A percentile compares a stretch with the other conserved stretches of the same genome.
Evolutionary conservation across 1,284 basidiomycete species (phyloP).

Genomic region (Coniophora puteana): DNA sequence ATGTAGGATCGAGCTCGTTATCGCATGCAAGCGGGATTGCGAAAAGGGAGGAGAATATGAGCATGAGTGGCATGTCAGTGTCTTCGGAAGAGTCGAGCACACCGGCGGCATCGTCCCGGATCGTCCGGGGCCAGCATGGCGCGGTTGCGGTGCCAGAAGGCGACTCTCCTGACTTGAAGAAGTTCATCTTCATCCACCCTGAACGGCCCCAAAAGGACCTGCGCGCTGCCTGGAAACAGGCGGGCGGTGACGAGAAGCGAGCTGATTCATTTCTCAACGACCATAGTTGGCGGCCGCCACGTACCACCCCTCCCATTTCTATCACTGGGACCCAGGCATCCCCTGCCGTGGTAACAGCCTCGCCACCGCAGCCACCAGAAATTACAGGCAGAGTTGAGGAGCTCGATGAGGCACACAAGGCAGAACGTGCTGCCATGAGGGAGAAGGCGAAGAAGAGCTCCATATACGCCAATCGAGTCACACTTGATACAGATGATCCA

Average conservation of each 20-base stretch:
- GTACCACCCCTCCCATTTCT: conserved; percentile 13
- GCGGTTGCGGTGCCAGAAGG: conserved; percentile 20
- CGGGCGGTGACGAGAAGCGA: conserved; percentile 51
- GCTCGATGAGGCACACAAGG: conserved; percentile 63
- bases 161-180: conserved; percentile 43
- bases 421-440: conserved; percentile 54
- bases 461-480: conserved; percentile 66
- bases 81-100: conserved; percentile 70
- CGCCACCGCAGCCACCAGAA: too few relatives aligned
- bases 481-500: conserved; percentile 38
- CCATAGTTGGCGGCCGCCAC: conserved; percentile 46
- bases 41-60: conserved; percentile 39
- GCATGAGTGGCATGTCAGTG: conserved; percentile 35
- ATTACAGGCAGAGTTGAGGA: conserved; percentile 64
- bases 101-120: conserved; percentile 42
- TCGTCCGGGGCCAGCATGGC: conserved; percentile 46
- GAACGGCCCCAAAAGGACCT: conserved; percentile 40
- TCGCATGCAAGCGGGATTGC: too few relatives aligned
- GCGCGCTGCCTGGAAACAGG: conserved; percentile 61
- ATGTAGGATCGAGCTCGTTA: too few relatives aligned
- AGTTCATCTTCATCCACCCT: conserved; percentile 61
- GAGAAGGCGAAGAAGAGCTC: conserved; percentile 75
- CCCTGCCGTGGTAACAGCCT: conserved; percentile 21
- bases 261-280: conserved; percentile 59
- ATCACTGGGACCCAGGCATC: conserved; percentile 25